Evolutionary conservation across 2,329 filamentous ascomycete species (phyloP), one percentile per base, ranked within the genome.

Genomic region (Aspergillus sp.): DNA sequence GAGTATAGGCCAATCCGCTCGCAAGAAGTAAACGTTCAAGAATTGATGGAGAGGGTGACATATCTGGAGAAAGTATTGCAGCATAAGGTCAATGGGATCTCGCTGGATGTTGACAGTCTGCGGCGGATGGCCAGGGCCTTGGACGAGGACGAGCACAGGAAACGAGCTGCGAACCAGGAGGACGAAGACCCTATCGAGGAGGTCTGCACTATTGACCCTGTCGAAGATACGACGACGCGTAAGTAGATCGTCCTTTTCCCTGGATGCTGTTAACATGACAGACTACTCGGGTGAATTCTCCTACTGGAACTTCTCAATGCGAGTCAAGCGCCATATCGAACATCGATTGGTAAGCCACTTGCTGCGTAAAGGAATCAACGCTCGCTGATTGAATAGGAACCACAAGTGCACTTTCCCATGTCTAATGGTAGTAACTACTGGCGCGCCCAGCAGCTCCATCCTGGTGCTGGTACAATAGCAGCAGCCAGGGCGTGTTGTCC

Each of bases 201-300:
- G 35, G 47, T 33, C 2, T 62, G 60, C 48, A 62, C 60, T 1
- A 57, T 62, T 4, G 57, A 62, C 8, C 60, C 60, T 2, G 57
- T 62, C 2, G 57, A 52, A 21, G 60, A 62, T 44, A 62, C 57
- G 1, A 56, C 57, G 4, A 62, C 60, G 9, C 57, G 60, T 62
- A 33, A 17, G 55, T 46, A 8, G 8, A 8, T 15, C 35, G 3
- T 3, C 3, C 19, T 24, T 37, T 40, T 3, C 11, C 7, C 4
- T 47, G 23, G 9, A 45, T 37, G 4, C 21, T 21, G 21, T 21
- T 21, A 21, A 21, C 21, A 21, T 33, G 27, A 46, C 40, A 82
- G 79, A 82, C 54, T 82, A 80, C 58, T 82, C 80, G 0, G 80
- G 80, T 8, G 80, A 82, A 60, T 81, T 82, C 62, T 82, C 80